Base-by-base conservation (phyloP, 805 yeast genomes). In the Zygotorulaspora chibaensis region DNA sequence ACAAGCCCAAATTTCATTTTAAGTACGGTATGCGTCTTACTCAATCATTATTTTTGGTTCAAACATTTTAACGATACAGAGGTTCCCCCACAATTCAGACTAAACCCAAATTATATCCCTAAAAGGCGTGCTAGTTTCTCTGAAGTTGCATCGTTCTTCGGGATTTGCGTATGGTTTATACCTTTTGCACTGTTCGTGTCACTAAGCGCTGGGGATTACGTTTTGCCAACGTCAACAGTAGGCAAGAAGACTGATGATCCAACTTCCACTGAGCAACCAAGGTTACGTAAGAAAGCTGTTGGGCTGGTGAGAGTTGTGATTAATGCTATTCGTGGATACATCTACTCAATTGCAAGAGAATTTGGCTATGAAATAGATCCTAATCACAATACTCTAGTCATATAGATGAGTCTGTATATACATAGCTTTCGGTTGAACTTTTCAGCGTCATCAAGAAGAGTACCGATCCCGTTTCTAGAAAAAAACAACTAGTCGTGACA, bases 91-190 rank as follows among this genome's bases (percentile, higher is more conserved):
- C 74, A 84, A 53, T 60, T 73, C 66, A 65, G 85, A 55, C 69
- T 83, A 58, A 73, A 69, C 53, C 75, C 86, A 40, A 73, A 74
- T 40, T 83, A 81, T 58, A 67, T 67, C 17, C 78, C 86, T 38
- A 85, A 84, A 11, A 76, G 79, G 38, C 77, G 87, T 43, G 95
- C 96, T 1, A 74, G 84, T 10, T 91, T 91, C 60, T 73, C 89
- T 1, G 96, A 93, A 62, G 87, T 93, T 3, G 87, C 96, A n/a
- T 84, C 96, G 2, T 93, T 93, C 65, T 90, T 93, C 62, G 99
- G 96, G 1, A 68, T 93, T 35, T 83, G 93, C 57, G 82, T 93
- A 15, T 93, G 99, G 99, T 75, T 91, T 48, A 78, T 93, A 25
- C 99, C 99, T 28, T 88, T 93, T 64, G 83, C 96, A 3, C 72